Conservation (phyloP, 73 alveolate species). For the Paramecium tetraurelia region DNA sequence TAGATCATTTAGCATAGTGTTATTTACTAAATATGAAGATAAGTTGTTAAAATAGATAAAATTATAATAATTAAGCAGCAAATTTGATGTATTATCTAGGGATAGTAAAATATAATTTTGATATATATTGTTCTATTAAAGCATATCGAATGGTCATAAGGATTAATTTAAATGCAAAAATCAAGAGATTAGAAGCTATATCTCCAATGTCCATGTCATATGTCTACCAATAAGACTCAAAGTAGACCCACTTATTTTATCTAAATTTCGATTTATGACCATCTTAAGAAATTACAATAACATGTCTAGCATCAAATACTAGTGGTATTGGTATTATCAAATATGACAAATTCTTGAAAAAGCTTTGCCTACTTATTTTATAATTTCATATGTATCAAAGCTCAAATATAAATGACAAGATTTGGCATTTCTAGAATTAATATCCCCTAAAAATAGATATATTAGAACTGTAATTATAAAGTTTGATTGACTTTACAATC, state of each 20-base stretch:
- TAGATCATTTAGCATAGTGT: too few relatives aligned
- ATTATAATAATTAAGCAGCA: too few relatives aligned
- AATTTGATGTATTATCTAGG: too few relatives aligned
- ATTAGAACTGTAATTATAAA: neutral
- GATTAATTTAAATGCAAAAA: neutral
- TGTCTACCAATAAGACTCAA: conserved; percentile 29
- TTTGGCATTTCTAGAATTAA: neutral
- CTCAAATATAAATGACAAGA: too few relatives aligned
- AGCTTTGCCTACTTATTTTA: too few relatives aligned
- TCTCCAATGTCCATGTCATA: neutral
- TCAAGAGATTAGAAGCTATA: neutral
- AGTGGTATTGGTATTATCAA: neutral
- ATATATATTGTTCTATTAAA: neutral
- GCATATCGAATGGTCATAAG: conserved; percentile 23
- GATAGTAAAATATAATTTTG: neutral
- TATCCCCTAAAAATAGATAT: too few relatives aligned
- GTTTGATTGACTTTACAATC: neutral
- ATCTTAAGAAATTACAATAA: conserved; percentile 48
- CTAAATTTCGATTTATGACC: conserved; percentile 23
- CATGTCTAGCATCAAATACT: conserved; percentile 54
- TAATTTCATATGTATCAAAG: too few relatives aligned
- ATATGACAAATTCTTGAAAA: too few relatives aligned
- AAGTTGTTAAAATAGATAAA: too few relatives aligned
- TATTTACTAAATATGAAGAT: too few relatives aligned
- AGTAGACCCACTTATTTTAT: conserved; percentile 49